Base-by-base conservation (phyloP, 306 rosid species). In the Clitoria ternatea region DNA sequence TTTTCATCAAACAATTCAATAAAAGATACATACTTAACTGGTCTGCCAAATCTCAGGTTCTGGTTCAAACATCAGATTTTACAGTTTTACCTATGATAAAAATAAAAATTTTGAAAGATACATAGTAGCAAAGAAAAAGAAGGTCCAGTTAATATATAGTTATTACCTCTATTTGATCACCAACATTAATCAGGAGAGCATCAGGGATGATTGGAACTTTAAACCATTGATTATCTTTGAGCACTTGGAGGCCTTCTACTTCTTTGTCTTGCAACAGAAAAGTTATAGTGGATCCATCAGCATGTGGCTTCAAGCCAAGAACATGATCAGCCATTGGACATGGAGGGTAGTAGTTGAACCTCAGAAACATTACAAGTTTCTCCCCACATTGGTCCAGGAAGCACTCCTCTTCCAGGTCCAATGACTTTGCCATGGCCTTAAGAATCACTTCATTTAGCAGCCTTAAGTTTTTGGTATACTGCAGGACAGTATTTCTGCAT, bases 231-330 rank as follows among this genome's bases (percentile, higher is more conserved):
- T 74, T 74, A 55, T 82, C 96, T 80, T 82, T 86, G 81, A 81
- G 70, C 70, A 92, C 43, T 74, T 92, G 98, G 30, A 92, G 89
- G 49, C 98, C 96, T 78, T 88, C 96, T 7, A 88, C 88, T 55
- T 81, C 82, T 57, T 70, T 19, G 56, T 90, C 96, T 73, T 86
- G 98, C 85, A 92, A 65, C 32, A 92, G 69, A 29, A 82, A 67
- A 6, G 96, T 92, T 59, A 92, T 62, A 10, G 80, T 27, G 6
- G 92, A 74, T 72, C 91, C 89, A 79, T 92, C 98, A 3, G 96
- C 83, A 23, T 92, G 96, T 7, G 91, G 83, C 68, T 90, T 88
- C 9, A 70, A 4, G 4, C 98, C 98, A 0, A 88, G 84, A 61
- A 85, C 91, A 45, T 66, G 84, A 42, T 90, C 92, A 7, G 98